These are phyloP conservation scores for Cairneyella variabilis DNA, from an alignment of 495 filamentous ascomycete species.

Conservation along the genomic window DNA sequence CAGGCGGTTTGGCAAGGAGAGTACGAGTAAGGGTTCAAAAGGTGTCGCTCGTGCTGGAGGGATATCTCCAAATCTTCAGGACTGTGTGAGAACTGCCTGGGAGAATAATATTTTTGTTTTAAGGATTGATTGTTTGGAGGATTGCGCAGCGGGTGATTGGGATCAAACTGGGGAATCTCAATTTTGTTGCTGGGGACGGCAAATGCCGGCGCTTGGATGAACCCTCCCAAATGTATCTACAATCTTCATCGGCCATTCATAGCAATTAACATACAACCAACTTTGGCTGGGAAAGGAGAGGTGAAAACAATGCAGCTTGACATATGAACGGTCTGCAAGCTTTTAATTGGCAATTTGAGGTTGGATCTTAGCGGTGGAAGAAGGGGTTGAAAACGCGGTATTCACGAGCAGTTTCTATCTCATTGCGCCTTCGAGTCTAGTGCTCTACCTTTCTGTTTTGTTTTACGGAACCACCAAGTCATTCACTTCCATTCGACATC, in stretches of 20 bases:
- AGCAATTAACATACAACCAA: slow-evolving; percentile 23
- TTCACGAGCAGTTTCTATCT: slow-evolving; percentile 15
- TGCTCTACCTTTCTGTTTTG: neutral
- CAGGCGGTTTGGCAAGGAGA: too few species aligned
- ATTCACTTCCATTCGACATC: slow-evolving; percentile 5
- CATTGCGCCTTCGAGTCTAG: slow-evolving; percentile 3
- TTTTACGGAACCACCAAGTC: slow-evolving; percentile 3
- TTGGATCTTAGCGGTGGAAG: slow-evolving; percentile 10
- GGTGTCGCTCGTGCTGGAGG: too few species aligned
- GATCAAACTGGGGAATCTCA: too few species aligned
- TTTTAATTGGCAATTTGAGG: slow-evolving; percentile 5
- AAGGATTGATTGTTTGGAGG: too few species aligned
- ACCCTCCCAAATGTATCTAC: slow-evolving; percentile 13
- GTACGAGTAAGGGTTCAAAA: too few species aligned
- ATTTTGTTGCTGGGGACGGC: too few species aligned
- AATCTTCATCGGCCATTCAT: slow-evolving; percentile 9
- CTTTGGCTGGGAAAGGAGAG: slow-evolving; percentile 11
- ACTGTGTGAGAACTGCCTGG: too few species aligned
- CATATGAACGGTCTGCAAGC: slow-evolving; percentile 17
- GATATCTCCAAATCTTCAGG: too few species aligned
- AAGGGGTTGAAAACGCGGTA: slow-evolving; percentile 16
- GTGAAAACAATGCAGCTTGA: slow-evolving; percentile 18
- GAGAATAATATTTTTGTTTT: too few species aligned
- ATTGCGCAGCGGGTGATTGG: too few species aligned
- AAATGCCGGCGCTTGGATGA: slow-evolving; percentile 20